Evolutionary conservation across 129 eudicot genomes (phyloP), one percentile per base, ranked within the genome.

Genomic region (Gnaphalium uliginosum): DNA sequence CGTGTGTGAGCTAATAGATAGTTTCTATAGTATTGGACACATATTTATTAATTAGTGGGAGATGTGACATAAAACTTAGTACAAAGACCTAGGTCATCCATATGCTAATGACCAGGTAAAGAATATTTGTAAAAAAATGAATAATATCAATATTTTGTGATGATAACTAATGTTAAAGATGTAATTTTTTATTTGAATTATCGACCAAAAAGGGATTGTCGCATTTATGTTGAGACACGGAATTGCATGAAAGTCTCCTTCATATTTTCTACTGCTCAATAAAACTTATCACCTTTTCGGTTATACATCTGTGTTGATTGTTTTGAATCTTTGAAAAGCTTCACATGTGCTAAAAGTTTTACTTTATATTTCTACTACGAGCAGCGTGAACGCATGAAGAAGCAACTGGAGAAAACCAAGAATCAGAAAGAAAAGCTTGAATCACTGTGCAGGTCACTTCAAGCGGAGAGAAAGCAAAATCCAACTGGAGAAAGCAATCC

Each of bases 371-470:
- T 59, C 11, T 74, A 32, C 11, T 74, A 32, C 81, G 78, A 78
- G 66, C 93, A 94, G 99, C 97, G 97, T 18, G 99, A 91, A 79
- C 84, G 83, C 81, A 66, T 91, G 83, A 94, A 94, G 86, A 94
- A 94, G 73, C 99, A 91, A 71, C 82, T 91, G 80, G 97, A 94
- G 84, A 94, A 85, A 85, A 87, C 89, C 25, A 84, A 82, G 81
- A 94, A 94, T 69, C 94, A 94, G 33, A 94, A 91, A 76, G 99
- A 91, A 77, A 94, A 85, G 78, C 96, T 94, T 41, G 97, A 94
- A 79, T 89, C 97, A 0, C 43, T 94, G 58, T 94, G 99, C 71
- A 83, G 99, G 33, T 90, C 93, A 21, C 96, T 94, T 74, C 97
- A 94, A 84, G 93, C 97, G 39, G 98, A 90, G 69, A 80, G 99